A percentile compares a stretch with the other conserved stretches of the same genome.
phyloP scores from a whole-genome alignment of 2,329 filamentous ascomycete genomes.

The Cladosporium sp. region DNA sequence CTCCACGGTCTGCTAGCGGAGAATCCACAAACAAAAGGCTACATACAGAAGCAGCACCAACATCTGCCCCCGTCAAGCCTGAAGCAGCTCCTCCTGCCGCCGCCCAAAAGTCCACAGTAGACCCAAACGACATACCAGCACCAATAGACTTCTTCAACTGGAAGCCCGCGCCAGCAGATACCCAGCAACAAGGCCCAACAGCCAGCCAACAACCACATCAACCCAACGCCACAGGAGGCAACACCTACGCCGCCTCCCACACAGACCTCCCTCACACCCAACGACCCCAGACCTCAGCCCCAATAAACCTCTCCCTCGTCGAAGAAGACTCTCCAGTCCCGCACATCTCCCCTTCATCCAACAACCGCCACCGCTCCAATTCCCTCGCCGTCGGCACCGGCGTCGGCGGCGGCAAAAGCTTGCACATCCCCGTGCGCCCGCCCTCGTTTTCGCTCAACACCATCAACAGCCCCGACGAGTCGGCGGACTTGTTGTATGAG shows the following conservation, averaged over 20 bases:
- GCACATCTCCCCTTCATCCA: constrained; percentile 22
- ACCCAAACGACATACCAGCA: constrained; percentile 43
- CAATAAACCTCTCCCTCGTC: constrained; percentile 58
- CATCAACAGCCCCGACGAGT: constrained; percentile 68
- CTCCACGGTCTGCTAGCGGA: constrained; percentile 31
- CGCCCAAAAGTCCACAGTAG: constrained; percentile 43
- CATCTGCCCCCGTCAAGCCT: constrained; percentile 34
- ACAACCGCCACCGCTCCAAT: constrained; percentile 25
- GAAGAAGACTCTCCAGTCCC: constrained; percentile 55
- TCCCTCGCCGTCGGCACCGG: constrained; percentile 2
- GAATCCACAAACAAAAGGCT: constrained; percentile 32
- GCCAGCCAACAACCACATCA: constrained; percentile 46
- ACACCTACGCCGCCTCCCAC: constrained; percentile 49
- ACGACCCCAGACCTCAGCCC: constrained; percentile 41
- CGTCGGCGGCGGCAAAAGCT: constrained; percentile 27
- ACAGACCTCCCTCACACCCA: constrained; percentile 46
- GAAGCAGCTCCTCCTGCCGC: constrained; percentile 43
- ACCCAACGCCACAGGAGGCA: constrained; percentile 20
- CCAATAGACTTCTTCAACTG: constrained; percentile 49
- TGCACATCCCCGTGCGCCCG: constrained; percentile 41
- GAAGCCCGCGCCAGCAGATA: constrained; percentile 35
- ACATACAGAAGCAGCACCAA: constrained; percentile 31
- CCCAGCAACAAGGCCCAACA: constrained; percentile 34
- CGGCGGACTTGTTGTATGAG: constrained; percentile 84
- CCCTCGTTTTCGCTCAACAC: constrained; percentile 51